phyloP scores from a whole-genome alignment of 2,329 filamentous ascomycete species.

The Coniella vitis region DNA sequence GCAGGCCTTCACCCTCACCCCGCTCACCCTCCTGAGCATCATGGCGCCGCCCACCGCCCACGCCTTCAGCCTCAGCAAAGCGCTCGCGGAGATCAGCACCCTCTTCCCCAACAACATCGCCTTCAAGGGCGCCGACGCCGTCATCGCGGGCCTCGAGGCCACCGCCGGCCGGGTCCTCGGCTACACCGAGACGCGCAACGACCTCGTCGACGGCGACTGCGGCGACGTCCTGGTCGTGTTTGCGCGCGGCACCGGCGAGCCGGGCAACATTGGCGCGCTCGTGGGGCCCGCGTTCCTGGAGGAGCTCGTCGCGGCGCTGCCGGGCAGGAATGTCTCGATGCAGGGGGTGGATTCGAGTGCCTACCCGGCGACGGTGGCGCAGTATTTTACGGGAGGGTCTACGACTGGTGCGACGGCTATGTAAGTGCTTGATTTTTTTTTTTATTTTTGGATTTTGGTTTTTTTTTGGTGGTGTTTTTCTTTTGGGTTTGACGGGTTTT shows the following conservation, averaged over 20 bases:
- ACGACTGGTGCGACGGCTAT: slow-evolving; percentile 14
- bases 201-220: slow-evolving; percentile 9
- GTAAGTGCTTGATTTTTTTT: slow-evolving; percentile 5
- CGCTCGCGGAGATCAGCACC: neutral
- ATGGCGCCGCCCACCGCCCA: neutral
- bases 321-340: slow-evolving; percentile 17
- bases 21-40: neutral
- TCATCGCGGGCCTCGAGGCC: neutral
- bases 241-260: slow-evolving; percentile 24
- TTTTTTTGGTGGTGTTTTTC: too few species aligned
- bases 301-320: slow-evolving; percentile 16
- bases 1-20: neutral
- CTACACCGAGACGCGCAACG: slow-evolving; percentile 9
- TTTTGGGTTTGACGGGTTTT: too few species aligned
- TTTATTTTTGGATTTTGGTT: too few species aligned
- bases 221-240: slow-evolving; percentile 22
- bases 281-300: slow-evolving; percentile 22
- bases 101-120: slow-evolving; percentile 12
- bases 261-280: slow-evolving; percentile 22
- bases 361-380: slow-evolving; percentile 20
- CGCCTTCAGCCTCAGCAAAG: neutral
- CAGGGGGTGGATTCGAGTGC: slow-evolving; percentile 20
- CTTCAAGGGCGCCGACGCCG: slow-evolving; percentile 5
- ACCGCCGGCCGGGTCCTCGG: slow-evolving; percentile 3
- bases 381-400: slow-evolving; percentile 21